Percentiles rank a stretch among this genome's conserved stretches.
phyloP scores from a whole-genome alignment of 1,139 yeast species.

The Yamadazyma jaroonii region DNA sequence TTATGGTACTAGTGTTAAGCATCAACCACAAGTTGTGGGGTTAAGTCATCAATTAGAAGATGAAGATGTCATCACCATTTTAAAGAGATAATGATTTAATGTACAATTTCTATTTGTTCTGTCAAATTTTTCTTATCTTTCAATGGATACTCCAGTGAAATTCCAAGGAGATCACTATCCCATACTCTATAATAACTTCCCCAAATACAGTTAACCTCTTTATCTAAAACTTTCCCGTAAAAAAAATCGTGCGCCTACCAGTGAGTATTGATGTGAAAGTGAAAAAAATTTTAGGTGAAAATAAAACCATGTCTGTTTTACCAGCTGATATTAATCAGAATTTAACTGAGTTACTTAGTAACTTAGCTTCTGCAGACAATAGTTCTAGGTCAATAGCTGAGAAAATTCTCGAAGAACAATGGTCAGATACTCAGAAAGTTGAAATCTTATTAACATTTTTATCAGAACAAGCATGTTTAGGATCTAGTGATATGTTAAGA shows the following conservation, averaged over 20 bases:
- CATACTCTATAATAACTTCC: no score
- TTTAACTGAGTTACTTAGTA: conserved; percentile 53
- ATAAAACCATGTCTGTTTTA: conserved; percentile 53
- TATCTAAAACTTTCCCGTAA: no score
- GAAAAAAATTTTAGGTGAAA: no score
- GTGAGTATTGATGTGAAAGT: no score
- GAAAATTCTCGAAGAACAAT: conserved; percentile 63
- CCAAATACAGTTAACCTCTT: no score
- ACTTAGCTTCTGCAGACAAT: conserved; percentile 79
- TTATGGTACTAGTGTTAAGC: conserved; percentile 90
- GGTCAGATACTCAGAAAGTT: conserved; percentile 66
- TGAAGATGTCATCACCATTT: conserved; percentile 94
- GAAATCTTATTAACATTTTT: conserved; percentile 72
- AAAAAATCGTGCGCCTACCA: no score
- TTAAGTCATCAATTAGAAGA: conserved; percentile 78
- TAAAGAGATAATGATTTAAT: conserved; percentile 60
- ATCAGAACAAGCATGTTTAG: conserved; percentile 73
- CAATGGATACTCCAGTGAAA: no score
- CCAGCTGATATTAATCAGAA: conserved; percentile 61
- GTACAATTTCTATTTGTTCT: no score
- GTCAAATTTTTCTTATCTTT: no score
- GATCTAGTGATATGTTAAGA: conserved; percentile 51
- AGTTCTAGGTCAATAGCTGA: conserved; percentile 76
- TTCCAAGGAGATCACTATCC: no score
- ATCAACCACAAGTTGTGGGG: conserved; percentile 97